A percentile compares a stretch with the other conserved stretches of the same genome.
phyloP scores from a whole-genome alignment of 2,329 filamentous ascomycete genomes.

The Dendryphion nanum region DNA sequence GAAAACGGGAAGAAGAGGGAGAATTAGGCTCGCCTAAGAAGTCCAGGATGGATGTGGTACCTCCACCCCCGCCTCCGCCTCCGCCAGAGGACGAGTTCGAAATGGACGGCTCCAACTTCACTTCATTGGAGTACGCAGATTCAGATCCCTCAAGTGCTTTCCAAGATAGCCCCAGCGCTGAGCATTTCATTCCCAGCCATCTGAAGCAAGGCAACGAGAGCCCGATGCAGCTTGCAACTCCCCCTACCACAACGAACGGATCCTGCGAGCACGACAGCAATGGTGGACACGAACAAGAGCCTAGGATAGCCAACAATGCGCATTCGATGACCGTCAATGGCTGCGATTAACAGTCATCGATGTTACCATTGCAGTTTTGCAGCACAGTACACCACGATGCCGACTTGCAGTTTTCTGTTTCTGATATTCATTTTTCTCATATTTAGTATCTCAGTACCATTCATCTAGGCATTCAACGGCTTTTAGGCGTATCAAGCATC shows the following conservation, averaged over 20 bases:
- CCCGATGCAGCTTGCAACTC: slow-evolving; percentile 48
- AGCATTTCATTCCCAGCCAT: background rate
- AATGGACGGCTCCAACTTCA: slow-evolving; percentile 19
- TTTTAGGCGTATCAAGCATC: no score
- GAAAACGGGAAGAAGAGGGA: slow-evolving; percentile 36
- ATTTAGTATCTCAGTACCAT: no score
- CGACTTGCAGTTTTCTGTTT: no score
- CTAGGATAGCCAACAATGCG: no score
- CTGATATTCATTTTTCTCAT: no score
- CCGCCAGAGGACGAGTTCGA: slow-evolving; percentile 36
- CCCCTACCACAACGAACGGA: slow-evolving; percentile 34
- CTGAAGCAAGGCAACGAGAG: slow-evolving; percentile 21
- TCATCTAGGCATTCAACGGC: no score
- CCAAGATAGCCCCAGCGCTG: slow-evolving; percentile 1
- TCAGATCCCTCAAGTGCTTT: slow-evolving; percentile 7
- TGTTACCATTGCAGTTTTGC: no score
- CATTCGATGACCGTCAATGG: no score
- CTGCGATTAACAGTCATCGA: no score
- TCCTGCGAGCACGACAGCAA: slow-evolving; percentile 19
- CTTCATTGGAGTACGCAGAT: slow-evolving; percentile 25
- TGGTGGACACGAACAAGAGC: background rate
- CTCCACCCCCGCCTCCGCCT: slow-evolving; percentile 42
- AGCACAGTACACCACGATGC: no score
- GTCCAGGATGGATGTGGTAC: slow-evolving; percentile 27
- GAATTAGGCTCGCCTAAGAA: slow-evolving; percentile 30